Base-by-base conservation (phyloP, 2,329 filamentous ascomycete species). In the Berkeleyomyces rouxiae region DNA sequence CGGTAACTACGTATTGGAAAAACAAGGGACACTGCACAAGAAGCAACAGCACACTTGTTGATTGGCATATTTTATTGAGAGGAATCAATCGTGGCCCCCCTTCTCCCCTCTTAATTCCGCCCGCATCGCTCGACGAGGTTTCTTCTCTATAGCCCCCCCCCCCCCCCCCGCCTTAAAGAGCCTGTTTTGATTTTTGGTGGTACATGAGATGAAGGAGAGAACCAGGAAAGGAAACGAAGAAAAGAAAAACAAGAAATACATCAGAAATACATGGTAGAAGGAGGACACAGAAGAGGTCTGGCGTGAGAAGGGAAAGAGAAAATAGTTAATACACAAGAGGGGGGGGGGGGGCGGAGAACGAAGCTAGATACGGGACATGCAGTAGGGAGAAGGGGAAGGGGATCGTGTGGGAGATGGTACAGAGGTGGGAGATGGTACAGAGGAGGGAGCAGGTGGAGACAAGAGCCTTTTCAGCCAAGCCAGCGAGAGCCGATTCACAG, bases 141-240 rank as follows among this genome's bases (percentile, higher is more conserved):
- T 23, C 23, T 23, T 23, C 23, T 23, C 23, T 23, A 23, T 23
- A 23, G 23, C 1, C 23, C 23, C 23, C 23, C 23, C 23, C 23
- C 23, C 23, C 23, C 23, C 23, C 23, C 23, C 23, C 23, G 1
- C 23, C 23, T 23, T 23, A 23, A 23, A 23, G 23, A 23, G 23
- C 23, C 23, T 23, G 23, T 23, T 23, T 23, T 23, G 23, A 23
- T 23, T 23, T 23, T 23, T 23, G 23, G 23, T 23, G 23, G 23
- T 23, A 23, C 23, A 23, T 2, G 58, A 58, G 49, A 58, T 64
- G 58, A 61, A 58, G 23, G 23, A 61, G 49, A 61, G 51, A 61
- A 58, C 43, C 58, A 53, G 62, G 60, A 62, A 64, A 59, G 62
- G 60, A 64, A 64, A 62, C 59, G 62, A 64, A 64, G 59, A 58